Base-by-base conservation (phyloP, 2,329 filamentous ascomycete species). In the Fusarium heterosporum region DNA sequence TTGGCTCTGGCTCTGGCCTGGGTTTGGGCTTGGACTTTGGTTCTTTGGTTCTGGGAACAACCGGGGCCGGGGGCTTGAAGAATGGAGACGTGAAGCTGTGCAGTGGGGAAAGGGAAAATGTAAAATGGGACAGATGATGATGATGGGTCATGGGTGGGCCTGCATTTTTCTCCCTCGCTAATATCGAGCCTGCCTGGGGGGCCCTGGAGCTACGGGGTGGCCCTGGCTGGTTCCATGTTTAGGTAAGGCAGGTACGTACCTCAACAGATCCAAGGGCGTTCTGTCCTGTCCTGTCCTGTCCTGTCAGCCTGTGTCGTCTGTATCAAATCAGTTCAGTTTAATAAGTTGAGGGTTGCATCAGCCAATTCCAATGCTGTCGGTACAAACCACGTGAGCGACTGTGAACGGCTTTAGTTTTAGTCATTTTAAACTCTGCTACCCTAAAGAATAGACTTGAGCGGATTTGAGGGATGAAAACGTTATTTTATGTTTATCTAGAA, bases 51-150 rank as follows among this genome's bases (percentile, higher is more conserved):
- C 49, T 58, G 49, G 55, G 49, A 58, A 46, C 49, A 55, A 55
- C 55, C 55, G 50, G 50, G 30, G 29, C 39, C 42, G 41, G 30
- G 40, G 38, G 51, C 56, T 60, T 49, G 61, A 41, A 53, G 53
- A 57, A 50, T 48, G 64, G 45, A 51, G 45, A 64, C 49, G 32
- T 45, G 61, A 49, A 68, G 64, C 64, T 65, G 64, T 58, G 50
- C 19, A 54, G 65, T 68, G 64, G 65, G 43, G 64, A 50, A 61
- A 28, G 32, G 32, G 32, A 36, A 36, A 36, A 36, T 36, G 32
- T 14, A 36, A 48, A 45, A 68, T 36, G 55, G 65, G 36, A 47
- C 52, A 61, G 51, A 68, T 68, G 65, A 68, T 65, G 64, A 68
- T 68, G 61, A 55, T 59, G 58, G 49, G 47, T 49, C 28, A 38